Evolutionary conservation across 2,329 filamentous ascomycete species (phyloP).

Genomic region (Claviceps maximensis): DNA sequence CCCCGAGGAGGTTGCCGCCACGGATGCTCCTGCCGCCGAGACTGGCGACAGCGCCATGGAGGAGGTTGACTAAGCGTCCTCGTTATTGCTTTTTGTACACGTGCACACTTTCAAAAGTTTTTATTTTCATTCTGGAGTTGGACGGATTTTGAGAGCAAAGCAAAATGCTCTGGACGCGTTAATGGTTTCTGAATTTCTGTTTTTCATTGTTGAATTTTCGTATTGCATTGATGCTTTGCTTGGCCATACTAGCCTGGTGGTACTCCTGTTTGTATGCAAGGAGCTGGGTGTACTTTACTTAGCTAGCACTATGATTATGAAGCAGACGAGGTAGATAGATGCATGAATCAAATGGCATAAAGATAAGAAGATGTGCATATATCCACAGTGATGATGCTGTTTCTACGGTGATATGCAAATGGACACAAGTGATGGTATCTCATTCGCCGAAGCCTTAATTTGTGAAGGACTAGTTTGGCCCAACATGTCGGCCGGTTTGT

Average conservation of each 20-base stretch:
- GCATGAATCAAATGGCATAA: conserved; percentile 20
- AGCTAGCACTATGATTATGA: conserved; percentile 26
- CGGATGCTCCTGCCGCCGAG: conserved; percentile 44
- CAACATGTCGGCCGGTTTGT: no score
- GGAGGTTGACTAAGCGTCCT: conserved; percentile 79
- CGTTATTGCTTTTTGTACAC: conserved; percentile 12
- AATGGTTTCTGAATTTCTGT: conserved; percentile 9
- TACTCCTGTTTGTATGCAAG: conserved; percentile 7
- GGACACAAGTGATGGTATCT: no score
- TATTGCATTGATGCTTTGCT: conserved; percentile 16
- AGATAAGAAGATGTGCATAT: conserved; percentile 3
- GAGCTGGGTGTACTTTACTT: conserved; percentile 27
- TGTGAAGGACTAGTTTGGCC: no score
- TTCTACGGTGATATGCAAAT: no score
- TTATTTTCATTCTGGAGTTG: conserved; percentile 23
- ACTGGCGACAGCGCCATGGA: conserved; percentile 94
- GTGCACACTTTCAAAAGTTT: conserved; percentile 27
- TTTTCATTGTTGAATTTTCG: conserved; percentile 13
- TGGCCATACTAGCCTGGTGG: conserved; percentile 22
- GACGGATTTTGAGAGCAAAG: conserved; percentile 22
- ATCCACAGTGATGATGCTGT: background rate
- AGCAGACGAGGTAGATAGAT: conserved; percentile 28
- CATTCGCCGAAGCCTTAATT: no score
- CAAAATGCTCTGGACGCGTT: conserved; percentile 18
- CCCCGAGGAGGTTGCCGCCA: conserved; percentile 43